Percentiles rank a stretch among this genome's conserved stretches.
Conservation (phyloP, 345 rosid species). For the Moricandia arvensis region DNA sequence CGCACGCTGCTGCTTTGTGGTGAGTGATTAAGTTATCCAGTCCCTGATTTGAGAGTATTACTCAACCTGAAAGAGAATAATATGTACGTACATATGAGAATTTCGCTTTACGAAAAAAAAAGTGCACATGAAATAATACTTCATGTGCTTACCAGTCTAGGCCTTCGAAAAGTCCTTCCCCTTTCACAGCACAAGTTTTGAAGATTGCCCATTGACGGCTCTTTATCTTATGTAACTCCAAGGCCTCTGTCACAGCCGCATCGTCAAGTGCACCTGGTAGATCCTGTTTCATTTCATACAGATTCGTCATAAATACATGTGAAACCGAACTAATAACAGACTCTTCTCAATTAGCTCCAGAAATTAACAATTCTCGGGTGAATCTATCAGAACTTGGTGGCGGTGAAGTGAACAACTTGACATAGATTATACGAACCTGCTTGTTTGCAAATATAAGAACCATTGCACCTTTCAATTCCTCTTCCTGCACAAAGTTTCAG, state of each 20-base stretch:
- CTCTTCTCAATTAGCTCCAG: neutral
- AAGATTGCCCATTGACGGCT: conserved; percentile 64
- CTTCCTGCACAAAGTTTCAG: conserved; percentile 39
- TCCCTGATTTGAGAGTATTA: conserved; percentile 40
- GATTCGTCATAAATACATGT: neutral
- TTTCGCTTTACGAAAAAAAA: neutral
- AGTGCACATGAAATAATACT: neutral
- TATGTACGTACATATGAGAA: neutral
- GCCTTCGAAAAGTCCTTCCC: conserved; percentile 69
- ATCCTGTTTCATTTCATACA: conserved; percentile 33
- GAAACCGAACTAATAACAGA: neutral
- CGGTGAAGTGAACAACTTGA: neutral
- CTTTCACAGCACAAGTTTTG: conserved; percentile 64
- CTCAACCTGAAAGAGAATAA: conserved; percentile 52
- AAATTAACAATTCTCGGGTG: neutral
- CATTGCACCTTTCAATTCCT: conserved; percentile 53
- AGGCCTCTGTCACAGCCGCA: conserved; percentile 58
- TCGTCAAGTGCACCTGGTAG: conserved; percentile 67
- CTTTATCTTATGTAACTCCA: conserved; percentile 64
- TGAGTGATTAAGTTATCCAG: conserved; percentile 16
- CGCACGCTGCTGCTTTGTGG: conserved; percentile 4
- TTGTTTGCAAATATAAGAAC: conserved; percentile 61
- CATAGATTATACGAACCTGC: conserved; percentile 43
- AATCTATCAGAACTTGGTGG: conserved; percentile 7
- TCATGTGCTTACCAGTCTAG: conserved; percentile 49